These are phyloP conservation scores for Ambrosia trifida DNA, from an alignment of 129 eudicot species.

Conservation along the genomic window DNA sequence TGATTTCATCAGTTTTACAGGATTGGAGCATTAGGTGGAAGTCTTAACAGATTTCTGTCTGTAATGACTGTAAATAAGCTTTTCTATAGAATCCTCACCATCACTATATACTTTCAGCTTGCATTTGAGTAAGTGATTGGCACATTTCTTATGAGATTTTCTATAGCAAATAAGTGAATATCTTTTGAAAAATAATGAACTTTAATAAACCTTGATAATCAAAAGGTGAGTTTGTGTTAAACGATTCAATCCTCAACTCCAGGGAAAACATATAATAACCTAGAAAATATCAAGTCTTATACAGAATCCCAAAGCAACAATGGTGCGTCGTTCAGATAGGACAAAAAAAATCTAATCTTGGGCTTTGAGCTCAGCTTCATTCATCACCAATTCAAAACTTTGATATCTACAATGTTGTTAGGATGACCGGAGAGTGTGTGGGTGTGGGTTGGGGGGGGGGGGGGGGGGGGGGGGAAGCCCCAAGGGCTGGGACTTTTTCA, in stretches of 20 bases:
- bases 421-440: no score
- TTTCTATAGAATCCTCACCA: neutral
- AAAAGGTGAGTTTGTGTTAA: no score
- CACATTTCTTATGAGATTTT: neutral
- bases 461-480: no score
- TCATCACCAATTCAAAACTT: neutral
- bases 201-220: no score
- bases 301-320: constrained; percentile 12
- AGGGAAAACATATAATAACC: neutral
- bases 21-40: neutral
- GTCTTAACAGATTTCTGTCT: constrained; percentile 6
- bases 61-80: neutral
- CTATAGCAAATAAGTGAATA: neutral
- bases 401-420: neutral
- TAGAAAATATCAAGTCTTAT: neutral
- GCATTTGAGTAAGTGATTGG: neutral
- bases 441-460: no score
- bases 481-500: no score
- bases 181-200: neutral
- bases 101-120: neutral
- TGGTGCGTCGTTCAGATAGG: neutral
- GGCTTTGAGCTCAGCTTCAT: neutral
- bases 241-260: neutral
- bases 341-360: constrained; percentile 2
- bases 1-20: neutral